Base-by-base conservation (phyloP, 257 asterid species). In the Capsicum baccatum region DNA sequence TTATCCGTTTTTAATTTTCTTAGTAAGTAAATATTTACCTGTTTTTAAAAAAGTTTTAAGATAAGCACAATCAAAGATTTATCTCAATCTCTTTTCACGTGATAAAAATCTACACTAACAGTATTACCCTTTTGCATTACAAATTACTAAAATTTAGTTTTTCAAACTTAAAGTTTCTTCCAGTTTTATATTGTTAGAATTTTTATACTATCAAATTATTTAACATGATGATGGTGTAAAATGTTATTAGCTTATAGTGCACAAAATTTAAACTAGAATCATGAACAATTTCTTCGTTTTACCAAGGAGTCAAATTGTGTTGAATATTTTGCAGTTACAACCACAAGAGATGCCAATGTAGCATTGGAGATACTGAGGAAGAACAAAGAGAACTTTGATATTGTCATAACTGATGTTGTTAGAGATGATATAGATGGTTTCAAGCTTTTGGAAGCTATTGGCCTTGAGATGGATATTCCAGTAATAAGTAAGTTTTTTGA, bases 321-420 rank as follows among this genome's bases (percentile, higher is more conserved):
- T 37, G 19, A 3, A 5, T 17, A 60, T 55, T 11, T 69, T 70
- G 69, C 85, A 85, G 87, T 85, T 59, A 81, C 59, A 26, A 50
- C 13, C 1, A 85, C 83, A 26, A 81, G 62, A 57, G 26, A 73
- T 19, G 85, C 87, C 10, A 19, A 19, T 6, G 79, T 81, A 63
- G 87, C 83, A 39, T 33, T 85, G 52, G 87, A 81, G n/a, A 71
- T 85, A 64, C 50, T 85, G 83, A 85, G 67, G 47, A 81, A 50
- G 60, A 85, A 82, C 71, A 60, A 39, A 50, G 78, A 81, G 6
- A 54, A 47, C 6, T 85, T 56, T 19, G 83, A 85, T 7, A 71
- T 85, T 21, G 87, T 85, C 0, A 81, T 81, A 3, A 81, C 85
- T 21, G 79, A 81, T 12, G 83, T 73, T 57, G 11, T 70, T 12